Conservation (phyloP, 2,329 filamentous ascomycete genomes). For the Colletotrichum sp. region DNA sequence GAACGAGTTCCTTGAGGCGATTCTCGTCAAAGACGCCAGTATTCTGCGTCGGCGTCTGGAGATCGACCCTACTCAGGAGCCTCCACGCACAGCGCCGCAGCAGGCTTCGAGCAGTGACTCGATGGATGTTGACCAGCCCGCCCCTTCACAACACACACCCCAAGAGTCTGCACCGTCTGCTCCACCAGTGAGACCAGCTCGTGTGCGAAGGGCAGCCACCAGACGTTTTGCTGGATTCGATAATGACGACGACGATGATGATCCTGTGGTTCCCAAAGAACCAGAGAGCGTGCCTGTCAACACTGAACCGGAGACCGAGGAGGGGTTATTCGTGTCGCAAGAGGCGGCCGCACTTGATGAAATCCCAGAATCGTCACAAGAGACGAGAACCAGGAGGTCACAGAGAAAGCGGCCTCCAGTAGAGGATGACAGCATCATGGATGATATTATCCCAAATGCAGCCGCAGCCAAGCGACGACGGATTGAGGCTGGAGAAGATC, state of each 20-base stretch:
- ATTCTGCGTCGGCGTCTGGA: constrained; percentile 73
- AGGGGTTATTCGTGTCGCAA: constrained; percentile 64
- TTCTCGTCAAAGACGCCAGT: constrained; percentile 79
- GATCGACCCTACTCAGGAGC: constrained; percentile 41
- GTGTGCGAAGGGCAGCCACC: constrained; percentile 26
- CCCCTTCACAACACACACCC: not conserved
- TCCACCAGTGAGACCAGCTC: constrained; percentile 24
- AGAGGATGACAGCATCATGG: constrained; percentile 64
- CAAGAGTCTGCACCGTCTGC: constrained; percentile 23
- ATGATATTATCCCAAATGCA: constrained; percentile 77
- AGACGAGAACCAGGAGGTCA: constrained; percentile 25
- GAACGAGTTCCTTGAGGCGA: constrained; percentile 89
- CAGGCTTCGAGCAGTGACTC: not conserved
- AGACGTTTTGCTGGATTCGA: constrained; percentile 79
- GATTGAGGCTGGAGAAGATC: constrained; percentile 61
- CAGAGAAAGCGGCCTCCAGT: constrained; percentile 52
- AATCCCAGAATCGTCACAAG: constrained; percentile 23
- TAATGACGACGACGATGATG: constrained; percentile 44
- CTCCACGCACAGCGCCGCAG: constrained; percentile 28
- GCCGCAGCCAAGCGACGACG: constrained; percentile 81
- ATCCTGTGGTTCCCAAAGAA: constrained; percentile 34
- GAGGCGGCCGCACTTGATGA: constrained; percentile 25
- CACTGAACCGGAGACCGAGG: constrained; percentile 43
- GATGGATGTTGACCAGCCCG: constrained; percentile 30
- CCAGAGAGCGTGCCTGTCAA: constrained; percentile 2